Percentiles rank a stretch among this genome's conserved stretches.
These are phyloP conservation scores for Serendipita indica DNA, from an alignment of 768 basidiomycete species.

Conservation along the genomic window DNA sequence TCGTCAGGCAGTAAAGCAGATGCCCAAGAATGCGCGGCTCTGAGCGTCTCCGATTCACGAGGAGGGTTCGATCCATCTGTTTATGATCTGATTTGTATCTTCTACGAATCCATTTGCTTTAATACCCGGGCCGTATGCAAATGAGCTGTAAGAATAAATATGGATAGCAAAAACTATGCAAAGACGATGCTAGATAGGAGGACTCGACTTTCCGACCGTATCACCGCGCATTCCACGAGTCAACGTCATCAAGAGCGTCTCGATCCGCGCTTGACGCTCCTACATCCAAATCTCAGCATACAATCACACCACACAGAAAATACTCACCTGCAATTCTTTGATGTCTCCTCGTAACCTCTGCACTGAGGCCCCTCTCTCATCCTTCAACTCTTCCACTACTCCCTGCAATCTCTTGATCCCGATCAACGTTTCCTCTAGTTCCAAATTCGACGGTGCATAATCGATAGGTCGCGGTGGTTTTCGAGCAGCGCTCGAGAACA, in stretches of 20 bases:
- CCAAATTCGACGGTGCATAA: not conserved
- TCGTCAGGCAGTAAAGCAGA: constrained; percentile 58
- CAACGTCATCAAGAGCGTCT: constrained; percentile 51
- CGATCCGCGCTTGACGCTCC: constrained; percentile 63
- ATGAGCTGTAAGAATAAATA: not conserved
- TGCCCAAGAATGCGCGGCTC: constrained; percentile 53
- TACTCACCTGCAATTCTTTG: constrained; percentile 57
- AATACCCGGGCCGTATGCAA: not conserved
- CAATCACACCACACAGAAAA: not conserved
- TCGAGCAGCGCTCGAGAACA: constrained; percentile 6
- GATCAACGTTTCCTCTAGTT: not conserved
- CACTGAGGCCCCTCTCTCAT: constrained; percentile 34
- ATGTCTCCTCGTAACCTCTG: constrained; percentile 60
- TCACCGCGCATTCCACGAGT: constrained; percentile 48
- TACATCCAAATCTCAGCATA: not conserved
- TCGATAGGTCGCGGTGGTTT: not conserved
- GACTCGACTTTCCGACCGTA: not conserved
- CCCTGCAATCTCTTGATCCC: constrained; percentile 34
- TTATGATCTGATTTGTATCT: not conserved
- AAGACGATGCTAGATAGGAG: not conserved
- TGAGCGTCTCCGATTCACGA: not conserved
- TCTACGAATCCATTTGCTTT: not conserved
- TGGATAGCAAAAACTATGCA: not conserved
- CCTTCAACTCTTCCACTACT: constrained; percentile 41
- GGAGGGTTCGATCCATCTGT: not conserved